Evolutionary conservation across 139 green algal species (phyloP).

Genomic region (Chlorella sp.): DNA sequence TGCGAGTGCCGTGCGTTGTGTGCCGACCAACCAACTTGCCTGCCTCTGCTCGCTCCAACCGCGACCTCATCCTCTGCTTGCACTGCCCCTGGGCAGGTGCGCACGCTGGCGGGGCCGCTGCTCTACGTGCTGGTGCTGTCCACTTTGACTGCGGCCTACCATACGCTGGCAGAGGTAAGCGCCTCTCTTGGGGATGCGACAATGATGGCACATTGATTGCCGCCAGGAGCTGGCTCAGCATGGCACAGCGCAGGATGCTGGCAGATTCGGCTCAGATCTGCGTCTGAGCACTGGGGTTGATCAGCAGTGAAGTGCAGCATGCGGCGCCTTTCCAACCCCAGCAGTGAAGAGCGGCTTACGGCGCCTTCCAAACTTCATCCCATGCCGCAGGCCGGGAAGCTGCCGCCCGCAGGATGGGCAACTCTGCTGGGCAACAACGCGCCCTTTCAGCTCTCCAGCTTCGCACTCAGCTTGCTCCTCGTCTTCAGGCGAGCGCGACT

Average conservation of each 20-base stretch:
- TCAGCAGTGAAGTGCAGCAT: neutral
- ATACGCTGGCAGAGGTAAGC: neutral
- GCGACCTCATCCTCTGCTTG: no score
- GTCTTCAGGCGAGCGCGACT: slow-evolving; percentile 20
- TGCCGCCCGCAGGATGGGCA: neutral
- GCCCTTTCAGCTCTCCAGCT: slow-evolving; percentile 26
- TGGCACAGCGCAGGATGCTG: neutral
- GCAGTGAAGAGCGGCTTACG: no score
- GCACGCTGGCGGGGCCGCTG: neutral
- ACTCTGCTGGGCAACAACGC: neutral
- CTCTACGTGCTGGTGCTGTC: slow-evolving; percentile 7
- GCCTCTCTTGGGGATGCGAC: no score
- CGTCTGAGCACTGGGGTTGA: neutral
- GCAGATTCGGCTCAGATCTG: neutral
- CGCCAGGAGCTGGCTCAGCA: no score
- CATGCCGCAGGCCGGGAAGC: neutral
- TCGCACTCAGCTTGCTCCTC: slow-evolving; percentile 28
- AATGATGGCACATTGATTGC: no score
- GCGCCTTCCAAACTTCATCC: no score
- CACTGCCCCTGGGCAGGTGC: neutral
- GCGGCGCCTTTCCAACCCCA: neutral
- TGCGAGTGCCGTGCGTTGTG: neutral
- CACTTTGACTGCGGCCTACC: neutral
- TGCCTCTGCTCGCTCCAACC: no score
- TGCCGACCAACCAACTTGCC: neutral